Evolutionary conservation across 2,329 filamentous ascomycete genomes (phyloP).

Genomic region (Cercospora zeae-maydis): DNA sequence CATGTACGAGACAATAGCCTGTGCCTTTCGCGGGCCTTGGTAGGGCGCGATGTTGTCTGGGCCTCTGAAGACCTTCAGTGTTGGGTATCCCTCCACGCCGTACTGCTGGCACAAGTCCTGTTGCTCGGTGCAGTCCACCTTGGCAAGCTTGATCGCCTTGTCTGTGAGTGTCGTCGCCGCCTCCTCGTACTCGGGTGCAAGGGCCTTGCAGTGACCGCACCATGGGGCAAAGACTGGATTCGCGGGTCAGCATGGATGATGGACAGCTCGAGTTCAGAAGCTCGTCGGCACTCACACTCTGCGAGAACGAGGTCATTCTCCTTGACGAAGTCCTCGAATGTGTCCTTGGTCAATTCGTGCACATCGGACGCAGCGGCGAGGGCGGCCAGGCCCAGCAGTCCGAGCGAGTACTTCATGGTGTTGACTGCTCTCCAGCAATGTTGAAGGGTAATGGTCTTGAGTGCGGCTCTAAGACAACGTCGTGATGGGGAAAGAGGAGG

Average conservation of each 20-base stretch:
- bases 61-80: conserved; percentile 97
- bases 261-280: background rate
- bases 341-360: conserved; percentile 75
- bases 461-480: background rate
- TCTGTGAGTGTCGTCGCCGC: conserved; percentile 80
- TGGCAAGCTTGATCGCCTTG: conserved; percentile 79
- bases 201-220: conserved; percentile 98
- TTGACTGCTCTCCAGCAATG: background rate
- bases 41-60: conserved; percentile 77
- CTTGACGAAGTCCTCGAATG: conserved; percentile 81
- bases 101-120: conserved; percentile 83
- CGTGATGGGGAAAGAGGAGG: background rate
- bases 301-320: conserved; percentile 84
- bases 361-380: conserved; percentile 63
- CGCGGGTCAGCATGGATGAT: background rate
- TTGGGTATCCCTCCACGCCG: conserved; percentile 96
- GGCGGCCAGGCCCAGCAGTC: conserved; percentile 54
- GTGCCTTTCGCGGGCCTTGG: conserved; percentile 82
- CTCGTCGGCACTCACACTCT: conserved; percentile 67
- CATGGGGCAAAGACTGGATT: conserved; percentile 82
- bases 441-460: background rate
- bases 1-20: conserved; percentile 80
- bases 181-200: conserved; percentile 87
- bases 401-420: conserved; percentile 35
- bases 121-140: conserved; percentile 95